Evolutionary conservation across 768 basidiomycete genomes (phyloP), one percentile per base, ranked within the genome.

Genomic region (Boletus pseudopeckii): DNA sequence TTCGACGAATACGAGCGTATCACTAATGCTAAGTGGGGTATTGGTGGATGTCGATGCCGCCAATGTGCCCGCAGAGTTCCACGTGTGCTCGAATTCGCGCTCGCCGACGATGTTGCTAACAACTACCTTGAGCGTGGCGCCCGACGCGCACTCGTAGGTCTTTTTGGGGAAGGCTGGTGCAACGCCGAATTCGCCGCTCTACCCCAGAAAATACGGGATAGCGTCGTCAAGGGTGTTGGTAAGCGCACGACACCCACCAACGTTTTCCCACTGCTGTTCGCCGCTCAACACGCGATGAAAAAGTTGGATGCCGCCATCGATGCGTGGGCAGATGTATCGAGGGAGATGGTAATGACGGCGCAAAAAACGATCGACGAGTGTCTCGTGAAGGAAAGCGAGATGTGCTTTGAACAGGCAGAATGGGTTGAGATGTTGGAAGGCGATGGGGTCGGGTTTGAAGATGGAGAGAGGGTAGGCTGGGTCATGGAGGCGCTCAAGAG

Each of bases 111-210:
- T 64, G 88, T 96, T 10, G 79, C 82, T 54, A 91, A 92, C 64
- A 60, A 75, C 0, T 74, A 80, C 36, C 80, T 98, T 4, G 86
- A 90, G 38, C 76, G 83, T 5, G 86, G 86, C 0, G 84, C 89
- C 0, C 77, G 89, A 13, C 76, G 85, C 6, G 90, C 88, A 13
- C 75, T 98, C 7, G 85, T 94, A 0, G 85, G 86, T 0, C 77
- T 91, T 30, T 98, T 91, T 64, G 92, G 92, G 5, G 89, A 92
- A 57, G 88, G 89, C 3, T 97, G 94, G 95, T 87, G 84, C 68
- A 87, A 82, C 0, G 68, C 80, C 36, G 93, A 97, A 50, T 90
- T 98, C 61, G 89, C 89, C 0, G 69, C 72, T 0, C 75, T 96
- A 2, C 77, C 84, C 3, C 78, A 77, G 52, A 85, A 85, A 58